Evolutionary conservation across 257 asterid species (phyloP), one percentile per base, ranked within the genome.

Genomic region (Scutellaria galericulata): DNA sequence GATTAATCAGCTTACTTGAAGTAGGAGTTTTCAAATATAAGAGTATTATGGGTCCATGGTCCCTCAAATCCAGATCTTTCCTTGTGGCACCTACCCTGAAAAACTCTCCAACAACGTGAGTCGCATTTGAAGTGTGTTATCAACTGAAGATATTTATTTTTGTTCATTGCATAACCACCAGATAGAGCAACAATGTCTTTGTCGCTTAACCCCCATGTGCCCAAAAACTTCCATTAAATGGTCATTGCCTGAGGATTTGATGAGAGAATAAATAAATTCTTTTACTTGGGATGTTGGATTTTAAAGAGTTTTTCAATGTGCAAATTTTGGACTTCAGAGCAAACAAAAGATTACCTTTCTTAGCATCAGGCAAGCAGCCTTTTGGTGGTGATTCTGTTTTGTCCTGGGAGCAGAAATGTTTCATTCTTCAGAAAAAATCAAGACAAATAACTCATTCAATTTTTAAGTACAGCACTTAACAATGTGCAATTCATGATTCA

Each of bases 31-130:
- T 85, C 87, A 37, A 85, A 85, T 53, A 85, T 80, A 56, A 85
- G 87, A 65, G 89, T 87, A 62, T 85, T 85, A 14, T 66, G 54
- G 1, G 89, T 85, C 89, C 87, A 85, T 5, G 86, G 63, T 44
- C 87, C 89, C 63, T 85, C 87, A 47, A 85, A 82, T 66, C 89
- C 89, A 20, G 89, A 82, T 51, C 85, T 80, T 70, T 85, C 89
- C 74, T 73, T 85, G 64, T 82, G 89, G 68, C 89, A 85, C 66
- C 89, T 77, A 47, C 89, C 86, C 89, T 85, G 80, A 54, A 66
- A 46, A 24, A 41, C 7, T 42, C 40, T 51, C 66, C 39, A 6
- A 41, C 20, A 56, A 4, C 15, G 8, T 31, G 45, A 48, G 12
- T 71, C 0, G 14, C 13, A 13, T 69, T 53, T 15, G 31, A 69